Base-by-base conservation (phyloP, 345 rosid genomes). In the Geranium rotundifolium region DNA sequence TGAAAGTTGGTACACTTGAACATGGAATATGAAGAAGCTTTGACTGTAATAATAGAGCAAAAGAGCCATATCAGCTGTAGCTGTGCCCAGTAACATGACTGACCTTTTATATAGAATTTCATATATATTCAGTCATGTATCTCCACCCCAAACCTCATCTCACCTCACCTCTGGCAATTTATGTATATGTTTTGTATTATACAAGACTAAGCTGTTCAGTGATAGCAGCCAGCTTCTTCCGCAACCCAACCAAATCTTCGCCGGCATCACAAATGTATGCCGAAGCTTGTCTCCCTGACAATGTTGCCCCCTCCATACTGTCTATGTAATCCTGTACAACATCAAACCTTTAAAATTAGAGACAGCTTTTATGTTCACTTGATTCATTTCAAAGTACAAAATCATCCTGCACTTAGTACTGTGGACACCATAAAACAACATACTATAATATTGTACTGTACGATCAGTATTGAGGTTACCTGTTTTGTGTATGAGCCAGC, bases 281-380 rank as follows among this genome's bases (percentile, higher is more conserved):
- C 3, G 99, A 83, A 60, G 96, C 86, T 73, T 90, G 97, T 69
- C 99, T 86, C 10, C 99, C 99, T 0, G 99, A 90, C 65, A 93
- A 61, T 1, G 99, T 90, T 4, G 99, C 99, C 41, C 96, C 97
- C 75, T 93, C 99, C 99, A 88, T 93, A 65, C 97, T 93, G 73
- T 93, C 99, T 71, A 93, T 90, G 79, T 93, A 93, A 71, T 93
- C 99, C 99, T 90, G 85, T 19, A 66, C 41, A 59, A 56, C 30
- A 17, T 63, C 52, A 19, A 6, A 15, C 1, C 17, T n/a, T 19
- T 34, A 4, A 4, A 18, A 23, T 18, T 30, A 30, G 12, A n/a
- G n/a, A 29, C 12, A 13, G 54, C 7, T n/a, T 29, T 16, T 13
- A 7, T 30, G 1, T 12, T 20, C 9, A 13, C 3, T 31, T 18